Conservation (phyloP, 345 rosid species). For the Litchi chinensis region DNA sequence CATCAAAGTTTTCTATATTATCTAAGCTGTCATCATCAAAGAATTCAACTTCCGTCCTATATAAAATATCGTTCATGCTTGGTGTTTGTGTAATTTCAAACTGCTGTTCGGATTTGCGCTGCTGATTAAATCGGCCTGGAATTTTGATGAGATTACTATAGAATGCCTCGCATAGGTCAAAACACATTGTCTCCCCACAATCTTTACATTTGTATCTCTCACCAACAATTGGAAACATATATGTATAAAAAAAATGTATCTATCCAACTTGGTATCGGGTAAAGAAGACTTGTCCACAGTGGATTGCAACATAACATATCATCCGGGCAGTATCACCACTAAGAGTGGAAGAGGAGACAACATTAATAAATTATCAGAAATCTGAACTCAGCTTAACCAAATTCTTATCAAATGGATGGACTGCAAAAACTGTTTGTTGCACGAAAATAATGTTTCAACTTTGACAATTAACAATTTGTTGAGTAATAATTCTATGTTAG, state of each 20-base stretch:
- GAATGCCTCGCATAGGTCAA: constrained; percentile 53
- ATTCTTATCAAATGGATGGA: background rate
- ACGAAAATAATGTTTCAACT: background rate
- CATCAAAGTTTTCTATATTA: constrained; percentile 16
- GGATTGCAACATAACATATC: background rate
- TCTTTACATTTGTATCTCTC: constrained; percentile 50
- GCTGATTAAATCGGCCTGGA: constrained; percentile 59
- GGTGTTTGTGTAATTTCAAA: constrained; percentile 16
- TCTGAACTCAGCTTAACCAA: background rate
- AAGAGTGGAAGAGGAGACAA: background rate
- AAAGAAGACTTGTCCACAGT: background rate
- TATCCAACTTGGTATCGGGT: background rate
- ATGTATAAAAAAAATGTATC: background rate
- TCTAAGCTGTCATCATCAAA: constrained; percentile 25
- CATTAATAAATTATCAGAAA: background rate
- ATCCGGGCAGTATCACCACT: background rate
- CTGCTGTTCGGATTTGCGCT: constrained; percentile 52
- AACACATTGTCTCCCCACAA: constrained; percentile 47
- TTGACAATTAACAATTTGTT: background rate
- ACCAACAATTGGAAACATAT: constrained; percentile 45
- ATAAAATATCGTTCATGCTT: background rate
- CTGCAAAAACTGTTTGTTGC: background rate
- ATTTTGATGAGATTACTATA: constrained; percentile 32
- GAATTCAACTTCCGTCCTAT: constrained; percentile 10
- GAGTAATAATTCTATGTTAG: no score